A percentile compares a stretch with the other conserved stretches of the same genome.
Conservation (phyloP, 441 rosid genomes). For the Omphalea diandra region DNA sequence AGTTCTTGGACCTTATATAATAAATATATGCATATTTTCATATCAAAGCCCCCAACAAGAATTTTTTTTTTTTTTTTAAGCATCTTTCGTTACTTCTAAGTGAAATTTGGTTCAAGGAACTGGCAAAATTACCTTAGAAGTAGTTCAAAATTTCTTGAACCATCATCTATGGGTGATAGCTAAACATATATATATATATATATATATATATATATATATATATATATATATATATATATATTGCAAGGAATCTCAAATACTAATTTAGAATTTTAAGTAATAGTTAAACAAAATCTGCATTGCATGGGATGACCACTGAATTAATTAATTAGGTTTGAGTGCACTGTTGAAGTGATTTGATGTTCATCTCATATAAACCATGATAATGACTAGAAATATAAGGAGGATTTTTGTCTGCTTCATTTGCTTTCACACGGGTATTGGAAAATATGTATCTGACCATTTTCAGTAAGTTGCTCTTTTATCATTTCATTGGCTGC, state of each 20-base stretch:
- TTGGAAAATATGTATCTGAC: no score
- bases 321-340: not conserved
- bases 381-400: not conserved
- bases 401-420: not conserved
- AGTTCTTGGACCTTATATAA: no score
- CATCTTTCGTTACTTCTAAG: conserved; percentile 30
- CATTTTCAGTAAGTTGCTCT: no score
- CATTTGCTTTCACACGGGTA: conserved; percentile 1
- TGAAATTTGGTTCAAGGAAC: conserved; percentile 1
- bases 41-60: not conserved
- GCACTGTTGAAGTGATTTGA: not conserved
- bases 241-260: no score
- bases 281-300: not conserved
- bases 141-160: not conserved
- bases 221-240: no score
- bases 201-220: no score
- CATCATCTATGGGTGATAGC: not conserved
- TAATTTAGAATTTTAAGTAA: not conserved
- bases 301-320: not conserved
- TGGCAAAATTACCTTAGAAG: not conserved
- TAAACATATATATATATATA: no score
- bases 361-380: not conserved
- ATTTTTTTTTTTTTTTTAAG: not conserved
- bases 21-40: not conserved
- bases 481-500: no score